phyloP scores from a whole-genome alignment of 2,329 filamentous ascomycete species.

The Fusarium stilboides region DNA sequence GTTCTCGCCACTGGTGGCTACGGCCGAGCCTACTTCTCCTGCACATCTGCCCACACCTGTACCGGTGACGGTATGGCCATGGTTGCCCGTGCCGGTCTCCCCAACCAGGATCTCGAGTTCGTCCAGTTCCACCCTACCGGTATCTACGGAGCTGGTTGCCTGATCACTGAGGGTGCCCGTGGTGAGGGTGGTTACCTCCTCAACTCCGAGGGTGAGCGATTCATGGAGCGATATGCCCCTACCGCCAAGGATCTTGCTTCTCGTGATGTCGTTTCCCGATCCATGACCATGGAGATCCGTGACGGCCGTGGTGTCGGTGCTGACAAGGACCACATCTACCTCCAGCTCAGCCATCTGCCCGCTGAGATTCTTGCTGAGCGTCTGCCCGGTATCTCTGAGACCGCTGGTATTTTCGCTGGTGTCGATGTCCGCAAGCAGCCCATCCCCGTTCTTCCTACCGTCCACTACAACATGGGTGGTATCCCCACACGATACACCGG shows the following conservation, averaged over 20 bases:
- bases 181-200: conserved; percentile 98
- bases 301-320: conserved; percentile 97
- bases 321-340: conserved; percentile 98
- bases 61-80: conserved; percentile 99
- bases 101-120: conserved; percentile 99
- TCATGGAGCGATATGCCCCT: conserved; percentile 99
- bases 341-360: conserved; percentile 96
- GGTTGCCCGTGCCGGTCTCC: conserved; percentile 96
- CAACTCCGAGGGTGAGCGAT: conserved; percentile 98
- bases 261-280: conserved; percentile 96
- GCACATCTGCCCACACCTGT: conserved; percentile 97
- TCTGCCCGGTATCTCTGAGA: conserved; percentile 98
- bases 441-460: conserved; percentile 95
- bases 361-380: conserved; percentile 94
- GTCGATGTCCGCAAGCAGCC: conserved; percentile 98
- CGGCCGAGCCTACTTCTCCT: conserved; percentile 97
- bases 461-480: conserved; percentile 99
- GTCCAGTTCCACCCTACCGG: conserved; percentile 99
- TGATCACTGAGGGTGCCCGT: conserved; percentile 98
- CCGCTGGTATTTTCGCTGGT: conserved; percentile 95
- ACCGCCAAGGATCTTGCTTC: conserved; percentile 98
- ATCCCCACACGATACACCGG: conserved; percentile 98
- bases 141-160: conserved; percentile 97
- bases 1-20: conserved; percentile 98
- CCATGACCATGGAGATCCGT: conserved; percentile 98